phyloP scores from a whole-genome alignment of 768 basidiomycete species.

The Rickenella mellea region DNA sequence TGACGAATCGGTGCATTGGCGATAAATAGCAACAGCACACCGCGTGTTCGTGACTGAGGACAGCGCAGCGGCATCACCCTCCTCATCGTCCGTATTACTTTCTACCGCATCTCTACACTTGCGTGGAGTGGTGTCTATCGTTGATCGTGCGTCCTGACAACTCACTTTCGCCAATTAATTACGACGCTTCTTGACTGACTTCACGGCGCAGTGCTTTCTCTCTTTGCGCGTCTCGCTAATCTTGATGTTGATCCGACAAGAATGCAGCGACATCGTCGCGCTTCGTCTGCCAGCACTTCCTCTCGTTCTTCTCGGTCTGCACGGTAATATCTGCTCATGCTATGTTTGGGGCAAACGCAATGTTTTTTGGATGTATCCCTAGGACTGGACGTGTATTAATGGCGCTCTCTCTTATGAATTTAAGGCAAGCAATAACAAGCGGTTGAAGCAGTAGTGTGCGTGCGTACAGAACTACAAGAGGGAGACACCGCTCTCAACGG shows the following conservation, averaged over 20 bases:
- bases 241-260: slow-evolving; percentile 69
- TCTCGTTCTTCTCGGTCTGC: neutral
- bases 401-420: too few species aligned
- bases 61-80: slow-evolving; percentile 38
- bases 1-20: neutral
- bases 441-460: too few species aligned
- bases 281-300: slow-evolving; percentile 41
- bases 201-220: slow-evolving; percentile 48
- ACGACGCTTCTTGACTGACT: slow-evolving; percentile 1
- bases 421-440: too few species aligned
- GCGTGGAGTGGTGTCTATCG: slow-evolving; percentile 67
- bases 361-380: too few species aligned
- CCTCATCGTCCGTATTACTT: slow-evolving; percentile 29
- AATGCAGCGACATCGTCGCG: slow-evolving; percentile 73
- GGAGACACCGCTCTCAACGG: too few species aligned
- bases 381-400: too few species aligned
- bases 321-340: too few species aligned
- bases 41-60: slow-evolving; percentile 73
- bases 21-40: slow-evolving; percentile 59
- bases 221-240: slow-evolving; percentile 69
- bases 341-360: too few species aligned
- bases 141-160: slow-evolving; percentile 50
- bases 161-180: neutral
- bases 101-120: slow-evolving; percentile 32
- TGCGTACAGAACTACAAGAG: too few species aligned